A percentile compares a stretch with the other conserved stretches of the same genome.
phyloP scores from a whole-genome alignment of 2,329 filamentous ascomycete species.

The Clonostachys rhizophaga region DNA sequence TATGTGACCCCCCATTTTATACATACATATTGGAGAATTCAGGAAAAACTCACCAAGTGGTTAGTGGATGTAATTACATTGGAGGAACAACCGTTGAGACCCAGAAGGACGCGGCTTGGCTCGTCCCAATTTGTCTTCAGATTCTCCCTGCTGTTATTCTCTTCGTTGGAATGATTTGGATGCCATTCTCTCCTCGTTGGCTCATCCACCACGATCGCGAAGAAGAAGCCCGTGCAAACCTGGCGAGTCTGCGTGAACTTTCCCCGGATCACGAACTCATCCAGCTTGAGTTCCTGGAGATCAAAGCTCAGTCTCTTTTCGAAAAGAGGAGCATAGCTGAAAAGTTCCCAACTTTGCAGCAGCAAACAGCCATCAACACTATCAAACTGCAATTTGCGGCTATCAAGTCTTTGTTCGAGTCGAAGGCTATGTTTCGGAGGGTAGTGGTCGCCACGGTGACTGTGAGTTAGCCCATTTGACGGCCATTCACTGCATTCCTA shows the following conservation, averaged over 20 bases:
- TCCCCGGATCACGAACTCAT: conserved; percentile 61
- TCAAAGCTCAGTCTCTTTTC: conserved; percentile 73
- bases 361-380: conserved; percentile 57
- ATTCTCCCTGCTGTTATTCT: conserved; percentile 63
- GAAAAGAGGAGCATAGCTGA: conserved; percentile 67
- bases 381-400: conserved; percentile 67
- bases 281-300: conserved; percentile 75
- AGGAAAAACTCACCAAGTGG: conserved; percentile 14
- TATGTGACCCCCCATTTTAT: conserved; percentile 9
- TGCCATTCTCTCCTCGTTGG: conserved; percentile 78
- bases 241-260: conserved; percentile 61
- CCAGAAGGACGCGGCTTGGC: conserved; percentile 68
- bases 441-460: conserved; percentile 59
- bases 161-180: conserved; percentile 68
- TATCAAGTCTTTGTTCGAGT: conserved; percentile 59
- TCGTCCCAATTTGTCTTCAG: conserved; percentile 68
- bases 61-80: conserved; percentile 58
- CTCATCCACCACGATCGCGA: conserved; percentile 67
- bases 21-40: background rate
- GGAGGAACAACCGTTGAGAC: conserved; percentile 40
- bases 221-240: conserved; percentile 57
- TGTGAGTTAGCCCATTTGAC: too few species aligned
- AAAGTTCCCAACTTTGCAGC: conserved; percentile 60
- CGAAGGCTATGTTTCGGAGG: conserved; percentile 60
- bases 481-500: too few species aligned